Base-by-base conservation (phyloP, 805 yeast species). In the Candida vaughaniae region DNA sequence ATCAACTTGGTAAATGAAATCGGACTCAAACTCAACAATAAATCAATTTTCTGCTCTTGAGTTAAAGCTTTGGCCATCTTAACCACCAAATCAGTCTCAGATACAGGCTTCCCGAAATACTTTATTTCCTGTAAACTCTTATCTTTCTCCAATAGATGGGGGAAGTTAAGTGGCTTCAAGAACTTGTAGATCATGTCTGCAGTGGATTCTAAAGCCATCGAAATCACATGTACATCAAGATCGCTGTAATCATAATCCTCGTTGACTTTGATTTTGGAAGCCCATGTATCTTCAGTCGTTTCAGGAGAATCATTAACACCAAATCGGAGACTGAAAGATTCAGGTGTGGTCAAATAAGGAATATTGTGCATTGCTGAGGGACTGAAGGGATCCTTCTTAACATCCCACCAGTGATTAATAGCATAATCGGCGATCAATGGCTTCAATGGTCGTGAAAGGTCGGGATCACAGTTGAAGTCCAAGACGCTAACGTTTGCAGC, bases 341-440 rank as follows among this genome's bases (percentile, higher is more conserved):
- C 59, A 0, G 84, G 75, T 0, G 89, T 74, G 22, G 71, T 66
- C 25, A 82, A 47, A 42, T 75, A 78, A 0, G 90, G 90, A 6
- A 82, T 69, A 30, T 74, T 63, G 49, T 77, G 69, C 33, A 66
- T 50, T 2, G 69, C 39, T 2, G 54, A 49, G 16, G 53, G 60
- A 40, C 45, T 47, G 37, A 48, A 43, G 35, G 50, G 38, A 31
- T 48, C 38, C 22, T 37, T 33, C 12, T 43, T 43, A 9, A 52
- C 36, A 5, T 69, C 64, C 31, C 73, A 51, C 78, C 79, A 75
- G 37, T 71, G 71, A 3, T 54, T 58, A 1, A 71, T 58, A 22
- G 73, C 62, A 36, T 72, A 71, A 40, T 80, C 85, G 0, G 86
- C 80, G n/a, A 75, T 52, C 23, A 83, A 53, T 0, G 89, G 88